Percentiles rank a stretch among this genome's conserved stretches.
These are phyloP conservation scores for Solanum commersonii DNA, from an alignment of 257 asterid species.

Conservation along the genomic window DNA sequence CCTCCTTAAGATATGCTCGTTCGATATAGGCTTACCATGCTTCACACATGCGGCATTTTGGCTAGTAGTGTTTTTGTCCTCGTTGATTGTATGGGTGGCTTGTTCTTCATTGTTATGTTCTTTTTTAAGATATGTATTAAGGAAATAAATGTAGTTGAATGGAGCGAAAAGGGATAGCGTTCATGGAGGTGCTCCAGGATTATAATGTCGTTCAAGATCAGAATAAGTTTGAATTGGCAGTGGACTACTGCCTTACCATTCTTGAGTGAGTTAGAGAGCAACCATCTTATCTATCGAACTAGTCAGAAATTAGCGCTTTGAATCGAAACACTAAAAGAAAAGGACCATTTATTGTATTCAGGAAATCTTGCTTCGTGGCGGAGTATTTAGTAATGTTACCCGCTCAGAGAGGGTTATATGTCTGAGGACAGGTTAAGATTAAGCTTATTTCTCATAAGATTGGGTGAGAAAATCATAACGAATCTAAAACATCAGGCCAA, in stretches of 20 bases:
- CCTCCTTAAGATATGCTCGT: background rate
- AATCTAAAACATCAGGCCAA: no score
- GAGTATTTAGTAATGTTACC: background rate
- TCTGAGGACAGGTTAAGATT: background rate
- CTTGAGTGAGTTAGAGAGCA: background rate
- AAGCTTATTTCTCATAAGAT: background rate
- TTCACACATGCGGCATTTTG: background rate
- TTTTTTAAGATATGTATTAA: background rate
- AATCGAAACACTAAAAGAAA: no score
- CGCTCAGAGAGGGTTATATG: accelerated
- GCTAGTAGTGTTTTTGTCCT: background rate
- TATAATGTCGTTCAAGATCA: background rate
- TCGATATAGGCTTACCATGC: background rate
- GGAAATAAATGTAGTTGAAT: background rate
- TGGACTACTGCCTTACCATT: background rate
- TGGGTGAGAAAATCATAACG: background rate
- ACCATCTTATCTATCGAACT: background rate
- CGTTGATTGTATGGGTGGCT: accelerated
- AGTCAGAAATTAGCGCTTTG: background rate
- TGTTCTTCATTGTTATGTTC: background rate
- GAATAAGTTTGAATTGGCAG: background rate
- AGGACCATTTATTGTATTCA: no score
- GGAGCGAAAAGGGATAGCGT: background rate
- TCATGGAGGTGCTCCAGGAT: background rate
- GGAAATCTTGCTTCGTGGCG: no score